A percentile compares a stretch with the other conserved stretches of the same genome.
phyloP scores from a whole-genome alignment of 441 rosid genomes.

The Adansonia grandidieri region DNA sequence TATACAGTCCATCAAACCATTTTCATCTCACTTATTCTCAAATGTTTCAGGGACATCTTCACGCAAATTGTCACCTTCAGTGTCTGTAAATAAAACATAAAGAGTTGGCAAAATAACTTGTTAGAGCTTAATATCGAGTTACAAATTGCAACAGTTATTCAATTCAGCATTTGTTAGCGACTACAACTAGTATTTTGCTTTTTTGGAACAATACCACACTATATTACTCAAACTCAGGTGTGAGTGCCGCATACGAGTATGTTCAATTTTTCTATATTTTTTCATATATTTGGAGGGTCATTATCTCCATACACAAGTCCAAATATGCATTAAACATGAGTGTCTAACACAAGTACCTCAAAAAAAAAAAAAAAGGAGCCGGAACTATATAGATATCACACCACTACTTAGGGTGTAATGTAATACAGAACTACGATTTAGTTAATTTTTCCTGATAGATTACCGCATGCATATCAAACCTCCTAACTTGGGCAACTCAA shows the following conservation, averaged over 20 bases:
- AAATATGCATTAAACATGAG: too few species aligned
- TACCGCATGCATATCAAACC: not conserved
- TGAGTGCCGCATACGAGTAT: too few species aligned
- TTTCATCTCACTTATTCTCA: slow-evolving; percentile 54
- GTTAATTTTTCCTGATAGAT: not conserved
- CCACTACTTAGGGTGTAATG: not conserved
- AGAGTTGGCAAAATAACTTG: not conserved
- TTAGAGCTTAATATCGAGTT: not conserved
- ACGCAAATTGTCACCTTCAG: slow-evolving; percentile 57
- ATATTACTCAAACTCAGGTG: too few species aligned
- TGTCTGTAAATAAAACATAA: slow-evolving; percentile 44
- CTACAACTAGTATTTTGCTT: not conserved
- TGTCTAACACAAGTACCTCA: too few species aligned
- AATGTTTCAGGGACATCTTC: slow-evolving; percentile 74
- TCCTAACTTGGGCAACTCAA: not conserved
- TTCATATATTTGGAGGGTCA: too few species aligned
- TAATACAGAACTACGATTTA: not conserved
- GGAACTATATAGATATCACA: too few species aligned
- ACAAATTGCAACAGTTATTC: not conserved
- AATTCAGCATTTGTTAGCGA: not conserved
- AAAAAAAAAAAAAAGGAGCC: too few species aligned
- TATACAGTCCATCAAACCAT: not conserved
- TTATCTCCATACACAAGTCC: too few species aligned
- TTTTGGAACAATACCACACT: not conserved
- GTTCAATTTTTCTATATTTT: too few species aligned